Evolutionary conservation across 495 filamentous ascomycete genomes (phyloP).

Genomic region (Pyrenula massariospora): DNA sequence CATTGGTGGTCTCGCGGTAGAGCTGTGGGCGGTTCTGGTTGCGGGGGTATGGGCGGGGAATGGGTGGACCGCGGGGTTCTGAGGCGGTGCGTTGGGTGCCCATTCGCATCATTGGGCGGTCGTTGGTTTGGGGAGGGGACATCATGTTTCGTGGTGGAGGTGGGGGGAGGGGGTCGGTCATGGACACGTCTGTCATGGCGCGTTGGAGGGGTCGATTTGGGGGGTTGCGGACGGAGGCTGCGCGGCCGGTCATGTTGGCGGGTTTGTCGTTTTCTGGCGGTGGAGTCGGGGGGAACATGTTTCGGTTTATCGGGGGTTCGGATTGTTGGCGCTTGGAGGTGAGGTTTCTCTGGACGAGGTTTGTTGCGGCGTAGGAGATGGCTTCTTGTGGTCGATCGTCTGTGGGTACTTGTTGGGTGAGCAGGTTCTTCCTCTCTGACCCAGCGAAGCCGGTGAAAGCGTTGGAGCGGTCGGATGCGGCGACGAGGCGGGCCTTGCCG

Average conservation of each 20-base stretch:
- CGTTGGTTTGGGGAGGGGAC: constrained; percentile 16
- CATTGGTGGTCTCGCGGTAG: constrained; percentile 15
- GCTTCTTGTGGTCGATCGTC: constrained; percentile 71
- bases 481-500: constrained; percentile 86
- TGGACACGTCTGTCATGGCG: constrained; percentile 23
- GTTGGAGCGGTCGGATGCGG: constrained; percentile 70
- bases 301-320: constrained; percentile 73
- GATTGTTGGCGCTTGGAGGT: constrained; percentile 69
- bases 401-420: constrained; percentile 8
- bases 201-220: constrained; percentile 26
- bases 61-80: constrained; percentile 33
- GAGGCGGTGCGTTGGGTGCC: constrained; percentile 44
- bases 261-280: constrained; percentile 69
- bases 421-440: constrained; percentile 54
- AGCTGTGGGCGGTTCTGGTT: constrained; percentile 4
- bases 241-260: constrained; percentile 11
- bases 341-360: constrained; percentile 78
- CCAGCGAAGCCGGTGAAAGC: constrained; percentile 68
- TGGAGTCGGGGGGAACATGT: constrained; percentile 90
- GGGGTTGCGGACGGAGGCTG: constrained; percentile 21
- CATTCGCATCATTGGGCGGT: constrained; percentile 31
- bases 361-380: constrained; percentile 80
- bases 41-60: constrained; percentile 11
- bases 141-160: constrained; percentile 11
- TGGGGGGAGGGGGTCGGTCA: constrained; percentile 7